A percentile compares a stretch with the other conserved stretches of the same genome.
phyloP scores from a whole-genome alignment of 208 protist genomes.

The Porcisia hertigi region DNA sequence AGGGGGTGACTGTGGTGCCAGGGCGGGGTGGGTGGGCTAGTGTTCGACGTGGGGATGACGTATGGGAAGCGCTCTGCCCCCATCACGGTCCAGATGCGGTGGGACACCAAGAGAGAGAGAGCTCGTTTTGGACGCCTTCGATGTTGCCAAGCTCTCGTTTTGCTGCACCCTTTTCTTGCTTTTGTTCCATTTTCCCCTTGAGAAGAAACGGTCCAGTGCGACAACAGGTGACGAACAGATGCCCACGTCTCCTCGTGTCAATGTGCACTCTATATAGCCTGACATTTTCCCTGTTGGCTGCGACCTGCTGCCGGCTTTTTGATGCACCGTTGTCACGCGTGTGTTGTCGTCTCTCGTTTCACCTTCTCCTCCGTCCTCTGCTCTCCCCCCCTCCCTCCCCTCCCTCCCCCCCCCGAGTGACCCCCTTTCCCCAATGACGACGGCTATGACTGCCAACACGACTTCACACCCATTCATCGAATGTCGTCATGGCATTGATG shows the following conservation, averaged over 20 bases:
- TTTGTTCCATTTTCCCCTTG: neutral
- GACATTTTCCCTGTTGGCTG: neutral
- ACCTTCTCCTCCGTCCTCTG: neutral
- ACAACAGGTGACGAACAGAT: neutral
- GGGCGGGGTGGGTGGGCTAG: too few species aligned
- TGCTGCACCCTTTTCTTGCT: neutral
- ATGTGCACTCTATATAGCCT: neutral
- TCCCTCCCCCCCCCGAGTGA: neutral
- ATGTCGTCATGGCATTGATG: too few species aligned
- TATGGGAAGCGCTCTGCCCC: neutral
- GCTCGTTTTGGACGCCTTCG: neutral
- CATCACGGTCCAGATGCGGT: neutral
- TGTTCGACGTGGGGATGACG: neutral
- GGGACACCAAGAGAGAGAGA: neutral
- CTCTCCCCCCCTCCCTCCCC: neutral
- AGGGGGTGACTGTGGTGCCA: neutral
- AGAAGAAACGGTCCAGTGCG: neutral
- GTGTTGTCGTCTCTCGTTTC: neutral
- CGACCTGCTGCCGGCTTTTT: neutral
- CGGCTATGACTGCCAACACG: too few species aligned
- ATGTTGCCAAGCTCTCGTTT: neutral
- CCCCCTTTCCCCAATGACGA: neutral
- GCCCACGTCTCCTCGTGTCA: neutral
- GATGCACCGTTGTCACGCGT: neutral
- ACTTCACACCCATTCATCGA: too few species aligned